Evolutionary conservation across 306 rosid genomes (phyloP), one percentile per base, ranked within the genome.

Genomic region (Sicyos edulis): DNA sequence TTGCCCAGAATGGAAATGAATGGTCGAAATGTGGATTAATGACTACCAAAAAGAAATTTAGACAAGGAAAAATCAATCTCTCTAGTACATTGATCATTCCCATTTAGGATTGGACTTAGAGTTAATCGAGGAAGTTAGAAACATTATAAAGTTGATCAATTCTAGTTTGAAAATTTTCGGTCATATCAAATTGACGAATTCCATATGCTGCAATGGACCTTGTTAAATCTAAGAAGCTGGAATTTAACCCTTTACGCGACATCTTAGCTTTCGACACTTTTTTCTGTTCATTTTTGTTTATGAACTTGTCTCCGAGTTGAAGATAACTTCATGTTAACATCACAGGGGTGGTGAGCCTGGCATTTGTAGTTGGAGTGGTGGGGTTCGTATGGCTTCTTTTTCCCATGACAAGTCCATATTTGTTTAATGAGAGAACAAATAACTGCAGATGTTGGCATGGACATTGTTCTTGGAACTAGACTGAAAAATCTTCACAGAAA

Each of bases 361-460:
- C 90, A 63, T 83, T 83, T 78, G 24, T 88, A 49, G 82, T 83
- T 50, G 98, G 98, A 75, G 47, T 80, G 75, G 63, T 82, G 78
- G 88, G 95, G 55, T 91, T 91, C 89, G 24, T 87, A 63, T 87
- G 91, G 90, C 86, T 91, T 75, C 89, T 91, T 70, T 93, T 79
- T 68, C 96, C 99, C 40, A 73, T 86, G 79, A 88, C 97, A 11
- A 75, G n/a, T 72, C 91, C 96, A 6, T 80, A 84, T 67, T 80
- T 93, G 84, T 93, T 85, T 74, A 90, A 86, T 71, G 85, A 87
- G 70, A 86, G 83, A 77, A 80, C 86, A 40, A 79, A 87, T 74
- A 81, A 78, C 75, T 90, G 98, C 85, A 87, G 86, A 74, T 88
- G 96, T 77, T 92, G 98, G 96, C 93, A 93, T 64, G 86, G 90